Conservation (phyloP, 108 stramenopile genomes). For the Fragilariopsis cylindrus region DNA sequence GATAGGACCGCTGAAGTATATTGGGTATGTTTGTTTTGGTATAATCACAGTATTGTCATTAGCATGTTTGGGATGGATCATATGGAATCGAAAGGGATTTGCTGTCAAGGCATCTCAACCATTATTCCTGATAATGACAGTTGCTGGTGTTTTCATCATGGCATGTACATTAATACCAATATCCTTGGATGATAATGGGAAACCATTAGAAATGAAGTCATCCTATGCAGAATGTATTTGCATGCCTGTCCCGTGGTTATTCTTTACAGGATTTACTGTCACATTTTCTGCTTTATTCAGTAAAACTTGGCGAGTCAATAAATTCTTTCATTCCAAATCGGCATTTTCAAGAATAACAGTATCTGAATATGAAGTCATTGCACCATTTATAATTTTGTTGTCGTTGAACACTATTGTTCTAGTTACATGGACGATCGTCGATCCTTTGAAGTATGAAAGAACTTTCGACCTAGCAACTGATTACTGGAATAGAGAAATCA, state of each 20-base stretch:
- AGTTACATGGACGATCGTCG: constrained; percentile 50
- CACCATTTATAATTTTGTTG: constrained; percentile 47
- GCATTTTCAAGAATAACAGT: constrained; percentile 25
- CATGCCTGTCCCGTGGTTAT: constrained; percentile 43
- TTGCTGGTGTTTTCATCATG: constrained; percentile 32
- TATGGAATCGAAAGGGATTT: constrained; percentile 14
- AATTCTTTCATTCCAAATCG: constrained; percentile 7
- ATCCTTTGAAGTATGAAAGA: constrained; percentile 42
- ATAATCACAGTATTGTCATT: neutral
- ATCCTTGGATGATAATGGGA: constrained; percentile 24
- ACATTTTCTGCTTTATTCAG: constrained; percentile 48
- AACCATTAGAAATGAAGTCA: neutral
- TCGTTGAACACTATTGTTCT: constrained; percentile 38
- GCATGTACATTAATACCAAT: constrained; percentile 34
- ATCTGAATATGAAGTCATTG: constrained; percentile 46
- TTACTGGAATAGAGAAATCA: constrained; percentile 37
- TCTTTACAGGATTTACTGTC: constrained; percentile 46
- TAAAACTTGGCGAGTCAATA: constrained; percentile 51
- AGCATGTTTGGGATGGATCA: constrained; percentile 26
- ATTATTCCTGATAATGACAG: constrained; percentile 44
- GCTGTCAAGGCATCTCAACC: constrained; percentile 51
- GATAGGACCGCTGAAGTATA: constrained; percentile 19
- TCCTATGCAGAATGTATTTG: constrained; percentile 22
- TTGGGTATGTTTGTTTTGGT: constrained; percentile 22
- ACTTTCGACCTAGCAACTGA: constrained; percentile 19